A percentile compares a stretch with the other conserved stretches of the same genome.
Conservation (phyloP, 306 rosid genomes). For the Rosa multiflora region DNA sequence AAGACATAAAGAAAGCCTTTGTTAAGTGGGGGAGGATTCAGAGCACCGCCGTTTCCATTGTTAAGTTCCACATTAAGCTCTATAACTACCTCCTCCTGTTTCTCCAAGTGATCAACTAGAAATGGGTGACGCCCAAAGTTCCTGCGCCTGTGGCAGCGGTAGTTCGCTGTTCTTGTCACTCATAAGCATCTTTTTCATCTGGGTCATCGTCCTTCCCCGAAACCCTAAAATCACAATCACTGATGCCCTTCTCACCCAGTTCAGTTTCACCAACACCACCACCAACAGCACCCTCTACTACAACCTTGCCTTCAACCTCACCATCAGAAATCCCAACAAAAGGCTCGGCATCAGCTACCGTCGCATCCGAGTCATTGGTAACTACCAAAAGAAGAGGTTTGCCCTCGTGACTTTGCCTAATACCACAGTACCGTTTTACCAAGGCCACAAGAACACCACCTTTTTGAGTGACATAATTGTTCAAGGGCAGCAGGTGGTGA, state of each 20-base stretch:
- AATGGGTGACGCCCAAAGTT: background rate
- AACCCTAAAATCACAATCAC: background rate
- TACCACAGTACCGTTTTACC: constrained; percentile 32
- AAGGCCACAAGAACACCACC: constrained; percentile 46
- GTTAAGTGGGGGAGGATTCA: too few species aligned
- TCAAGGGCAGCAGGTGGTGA: background rate
- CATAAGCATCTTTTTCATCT: background rate
- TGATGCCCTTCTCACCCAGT: background rate
- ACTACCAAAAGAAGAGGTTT: constrained; percentile 34
- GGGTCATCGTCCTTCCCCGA: constrained; percentile 6
- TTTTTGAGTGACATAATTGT: constrained; percentile 23
- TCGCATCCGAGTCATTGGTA: constrained; percentile 33
- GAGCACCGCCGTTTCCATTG: too few species aligned
- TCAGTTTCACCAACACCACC: background rate
- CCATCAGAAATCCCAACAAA: constrained; percentile 52
- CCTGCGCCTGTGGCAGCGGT: background rate
- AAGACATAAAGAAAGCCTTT: too few species aligned
- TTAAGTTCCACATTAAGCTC: background rate
- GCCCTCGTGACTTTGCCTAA: background rate
- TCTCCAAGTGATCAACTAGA: background rate
- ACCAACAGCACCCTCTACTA: constrained; percentile 14
- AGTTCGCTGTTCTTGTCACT: background rate
- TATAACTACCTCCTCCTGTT: background rate
- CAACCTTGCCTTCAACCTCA: constrained; percentile 12
- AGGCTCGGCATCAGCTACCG: constrained; percentile 47